Evolutionary conservation across 192 early-diverging fungal species (phyloP), one percentile per base, ranked within the genome.

Genomic region (Coemansia sp.): DNA sequence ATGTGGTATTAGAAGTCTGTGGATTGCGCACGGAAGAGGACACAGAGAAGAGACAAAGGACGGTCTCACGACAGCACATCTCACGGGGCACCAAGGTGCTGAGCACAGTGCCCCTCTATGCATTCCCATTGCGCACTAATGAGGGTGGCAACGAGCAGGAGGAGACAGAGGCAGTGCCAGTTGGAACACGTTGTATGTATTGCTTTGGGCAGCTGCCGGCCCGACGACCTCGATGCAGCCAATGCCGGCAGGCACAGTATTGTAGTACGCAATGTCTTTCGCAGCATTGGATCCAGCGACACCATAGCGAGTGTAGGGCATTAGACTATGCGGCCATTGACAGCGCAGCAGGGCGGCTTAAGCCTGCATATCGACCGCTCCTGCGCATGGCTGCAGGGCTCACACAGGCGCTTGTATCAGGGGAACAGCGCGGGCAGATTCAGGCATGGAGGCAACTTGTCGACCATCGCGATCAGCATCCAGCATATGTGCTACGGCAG

Each of bases 321-420:
- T 0, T 30, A 9, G 56, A 49, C 21, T 47, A 14, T 41, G 7
- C 9, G 4, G 49, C 61, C 5, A 18, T 41, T 4, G 58, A 58
- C 26, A 19, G 5, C 14, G 49, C 47, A 28, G 56, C 73, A 4
- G 47, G 28, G 7, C 44, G 49, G 16, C 28, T 76, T 12, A 82
- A 82, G 48, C 69, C 74, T 1, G 57, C 10, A 19, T 71, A 47
- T 41, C 59, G 73, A 19, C 60, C 64, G 19, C 64, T 22, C 5
- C 47, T 82, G 48, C 74, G 71, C n/a, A 82, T 75, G 79, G 50
- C 56, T 0, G 60, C 60, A 7, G 74, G 71, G 19, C 59, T 75
- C 16, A 31, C 4, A 12, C 12, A 38, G 38, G 22, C 50, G 28
- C 53, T 44, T 52, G 26, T n/a, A 28, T 2, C 25, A n/a, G 51